Conservation (phyloP, 306 rosid species). For the Morella rubra region DNA sequence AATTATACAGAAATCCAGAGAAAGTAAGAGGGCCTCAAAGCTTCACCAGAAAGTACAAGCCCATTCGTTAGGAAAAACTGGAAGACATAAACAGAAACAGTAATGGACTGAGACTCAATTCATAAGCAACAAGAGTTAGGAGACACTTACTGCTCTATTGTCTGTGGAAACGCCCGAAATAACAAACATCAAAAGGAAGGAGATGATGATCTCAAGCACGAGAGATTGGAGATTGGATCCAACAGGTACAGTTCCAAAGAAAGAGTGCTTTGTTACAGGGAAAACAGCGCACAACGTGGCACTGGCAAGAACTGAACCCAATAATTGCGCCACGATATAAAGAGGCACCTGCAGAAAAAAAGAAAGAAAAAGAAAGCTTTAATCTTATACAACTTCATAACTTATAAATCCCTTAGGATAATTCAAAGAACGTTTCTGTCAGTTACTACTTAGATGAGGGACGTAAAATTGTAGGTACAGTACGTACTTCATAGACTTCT, state of each 20-base stretch:
- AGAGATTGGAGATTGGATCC: constrained; percentile 50
- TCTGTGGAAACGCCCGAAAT: constrained; percentile 74
- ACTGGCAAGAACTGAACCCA: constrained; percentile 64
- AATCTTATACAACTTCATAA: neutral
- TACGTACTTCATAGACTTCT: too few species aligned
- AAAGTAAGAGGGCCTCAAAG: neutral
- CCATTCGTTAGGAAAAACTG: neutral
- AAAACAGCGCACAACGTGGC: constrained; percentile 49
- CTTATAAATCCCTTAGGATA: neutral
- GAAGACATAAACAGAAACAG: neutral
- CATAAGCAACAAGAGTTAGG: neutral
- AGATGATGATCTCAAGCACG: constrained; percentile 47
- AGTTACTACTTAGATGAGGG: too few species aligned
- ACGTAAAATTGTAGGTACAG: too few species aligned
- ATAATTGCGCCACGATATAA: constrained; percentile 44
- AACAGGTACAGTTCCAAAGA: constrained; percentile 54
- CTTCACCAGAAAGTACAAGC: neutral
- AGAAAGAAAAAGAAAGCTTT: too few species aligned
- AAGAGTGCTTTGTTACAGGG: constrained; percentile 25
- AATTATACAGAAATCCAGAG: constrained; percentile 37
- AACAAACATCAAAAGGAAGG: constrained; percentile 70
- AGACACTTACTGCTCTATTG: constrained; percentile 55
- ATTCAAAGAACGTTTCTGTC: too few species aligned
- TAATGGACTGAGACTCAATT: neutral
- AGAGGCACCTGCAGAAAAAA: constrained; percentile 48